Base-by-base conservation (phyloP, 768 basidiomycete genomes). In the Cystoderma amianthinum region DNA sequence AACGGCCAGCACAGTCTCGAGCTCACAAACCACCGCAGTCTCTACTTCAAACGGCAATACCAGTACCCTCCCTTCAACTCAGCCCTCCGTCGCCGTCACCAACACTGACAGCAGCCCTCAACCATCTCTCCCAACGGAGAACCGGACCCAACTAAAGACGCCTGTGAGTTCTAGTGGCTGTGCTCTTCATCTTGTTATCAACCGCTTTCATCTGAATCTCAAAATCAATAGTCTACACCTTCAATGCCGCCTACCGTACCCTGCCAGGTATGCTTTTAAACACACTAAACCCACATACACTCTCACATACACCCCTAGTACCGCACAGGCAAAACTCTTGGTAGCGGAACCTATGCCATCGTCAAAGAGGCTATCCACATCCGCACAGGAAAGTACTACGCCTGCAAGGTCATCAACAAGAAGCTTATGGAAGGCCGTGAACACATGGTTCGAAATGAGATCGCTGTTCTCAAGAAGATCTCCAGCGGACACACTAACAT, bases 371-470 rank as follows among this genome's bases (percentile, higher is more conserved):
- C 93, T 34, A 87, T 94, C 18, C 91, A 95, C 56, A 83, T 95
- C 68, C 82, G 85, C 67, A 91, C 92, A 1, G 71, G 71, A 45
- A 78, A 96, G 61, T 95, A 94, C 67, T 98, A 85, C 71, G 96
- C 95, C 16, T 97, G 94, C 78, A 99, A 99, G 64, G 96, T 98
- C 55, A 93, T 97, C 67, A 97, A 95, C 80, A 98, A 98, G 76
- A 92, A 94, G 56, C 79, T 96, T 44, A 96, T 96, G 93, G 88
- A 95, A 59, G 95, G 95, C 3, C 74, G 95, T 48, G 95, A 98
- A 65, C 82, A 94, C 59, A 98, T 99, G 95, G 95, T 93, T 43
- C 81, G 95, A 42, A 99, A 99, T 54, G 96, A 99, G 63, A 99
- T 99, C 49, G 76, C 85, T 2, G 94, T 98, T 10, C 69, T 99